Conservation (phyloP, 2,329 filamentous ascomycete genomes). For the Myotisia sp. region DNA sequence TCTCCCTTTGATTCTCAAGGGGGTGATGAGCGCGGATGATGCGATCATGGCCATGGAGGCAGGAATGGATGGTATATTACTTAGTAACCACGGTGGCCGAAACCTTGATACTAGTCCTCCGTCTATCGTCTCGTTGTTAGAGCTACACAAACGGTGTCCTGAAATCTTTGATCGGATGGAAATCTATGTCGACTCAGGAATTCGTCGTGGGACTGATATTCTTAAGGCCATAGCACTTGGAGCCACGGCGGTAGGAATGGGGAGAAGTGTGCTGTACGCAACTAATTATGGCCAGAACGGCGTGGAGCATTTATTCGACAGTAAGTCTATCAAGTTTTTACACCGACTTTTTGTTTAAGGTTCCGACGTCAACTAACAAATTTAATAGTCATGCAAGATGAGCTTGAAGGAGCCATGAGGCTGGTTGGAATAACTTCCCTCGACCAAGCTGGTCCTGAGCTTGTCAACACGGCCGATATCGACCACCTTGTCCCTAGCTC, state of each 20-base stretch:
- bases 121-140: slow-evolving; percentile 38
- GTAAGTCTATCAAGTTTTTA: slow-evolving; percentile 27
- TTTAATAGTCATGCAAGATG: slow-evolving; percentile 30
- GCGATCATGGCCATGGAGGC: slow-evolving; percentile 36
- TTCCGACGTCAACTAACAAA: neutral
- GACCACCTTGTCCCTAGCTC: slow-evolving; percentile 35
- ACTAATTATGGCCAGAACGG: slow-evolving; percentile 42
- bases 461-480: slow-evolving; percentile 36
- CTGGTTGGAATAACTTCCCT: slow-evolving; percentile 34
- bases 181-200: slow-evolving; percentile 41
- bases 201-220: slow-evolving; percentile 41
- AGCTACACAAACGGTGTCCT: slow-evolving; percentile 38
- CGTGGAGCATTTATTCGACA: slow-evolving; percentile 41
- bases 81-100: slow-evolving; percentile 47
- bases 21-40: slow-evolving; percentile 43
- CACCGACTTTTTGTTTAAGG: neutral
- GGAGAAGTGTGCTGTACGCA: slow-evolving; percentile 40
- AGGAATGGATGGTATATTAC: slow-evolving; percentile 40
- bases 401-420: slow-evolving; percentile 36
- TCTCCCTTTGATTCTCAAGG: slow-evolving; percentile 43
- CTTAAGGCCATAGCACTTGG: slow-evolving; percentile 42
- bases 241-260: slow-evolving; percentile 41
- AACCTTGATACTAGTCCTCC: slow-evolving; percentile 40
- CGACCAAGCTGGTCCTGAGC: slow-evolving; percentile 29
- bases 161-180: slow-evolving; percentile 38